phyloP scores from a whole-genome alignment of 768 basidiomycete genomes.

The Cystofilobasidium bisporidii region DNA sequence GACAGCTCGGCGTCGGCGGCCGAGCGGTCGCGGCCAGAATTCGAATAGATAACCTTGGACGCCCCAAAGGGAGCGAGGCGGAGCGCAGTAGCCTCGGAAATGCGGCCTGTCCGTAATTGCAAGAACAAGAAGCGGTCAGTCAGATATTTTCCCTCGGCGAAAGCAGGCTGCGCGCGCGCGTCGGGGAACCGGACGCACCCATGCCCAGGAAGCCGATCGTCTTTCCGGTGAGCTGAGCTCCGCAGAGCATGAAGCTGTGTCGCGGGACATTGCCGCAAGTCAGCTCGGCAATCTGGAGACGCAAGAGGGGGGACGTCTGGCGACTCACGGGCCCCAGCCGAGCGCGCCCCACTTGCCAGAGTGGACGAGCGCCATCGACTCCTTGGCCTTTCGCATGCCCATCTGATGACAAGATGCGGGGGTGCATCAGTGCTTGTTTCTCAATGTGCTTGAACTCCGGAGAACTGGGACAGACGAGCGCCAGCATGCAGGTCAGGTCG shows the following conservation, averaged over 20 bases:
- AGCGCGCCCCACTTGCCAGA: constrained; percentile 48
- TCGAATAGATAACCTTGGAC: constrained; percentile 52
- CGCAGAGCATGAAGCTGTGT: constrained; percentile 58
- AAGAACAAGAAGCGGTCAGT: too few relatives aligned
- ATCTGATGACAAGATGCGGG: constrained; percentile 42
- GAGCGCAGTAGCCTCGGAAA: not conserved
- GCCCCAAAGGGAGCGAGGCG: not conserved
- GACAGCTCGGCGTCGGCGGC: constrained; percentile 12
- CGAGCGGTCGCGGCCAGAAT: constrained; percentile 11
- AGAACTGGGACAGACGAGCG: constrained; percentile 41
- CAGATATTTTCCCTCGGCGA: not conserved
- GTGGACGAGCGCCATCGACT: constrained; percentile 56
- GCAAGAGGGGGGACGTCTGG: not conserved
- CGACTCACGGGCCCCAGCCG: constrained; percentile 37
- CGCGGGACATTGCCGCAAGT: not conserved
- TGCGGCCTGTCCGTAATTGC: constrained; percentile 1
- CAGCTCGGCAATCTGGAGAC: not conserved
- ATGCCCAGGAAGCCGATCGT: constrained; percentile 78
- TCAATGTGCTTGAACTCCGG: too few relatives aligned
- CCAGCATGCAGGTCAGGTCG: constrained; percentile 79
- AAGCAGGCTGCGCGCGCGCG: not conserved
- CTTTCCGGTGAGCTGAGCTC: constrained; percentile 44
- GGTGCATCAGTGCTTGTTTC: not conserved
- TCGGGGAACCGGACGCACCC: not conserved
- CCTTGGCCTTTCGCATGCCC: constrained; percentile 73